Conservation (phyloP, 179 eudicot genomes). For the Beta macrorhiza region DNA sequence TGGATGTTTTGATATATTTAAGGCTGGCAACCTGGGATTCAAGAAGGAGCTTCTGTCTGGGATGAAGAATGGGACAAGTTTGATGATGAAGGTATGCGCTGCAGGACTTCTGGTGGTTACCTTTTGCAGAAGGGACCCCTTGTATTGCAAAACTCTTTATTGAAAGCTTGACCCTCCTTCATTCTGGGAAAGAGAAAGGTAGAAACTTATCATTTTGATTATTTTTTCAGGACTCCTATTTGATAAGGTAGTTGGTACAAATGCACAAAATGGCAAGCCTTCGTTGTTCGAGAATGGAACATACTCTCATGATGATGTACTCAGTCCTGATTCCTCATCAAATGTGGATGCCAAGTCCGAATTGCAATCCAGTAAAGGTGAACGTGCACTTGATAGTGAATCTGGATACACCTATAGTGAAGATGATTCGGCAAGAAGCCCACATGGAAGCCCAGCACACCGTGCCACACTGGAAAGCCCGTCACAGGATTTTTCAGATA, state of each 20-base stretch:
- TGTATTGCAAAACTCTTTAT: background rate
- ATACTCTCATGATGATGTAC: constrained; percentile 48
- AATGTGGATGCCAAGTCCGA: constrained; percentile 54
- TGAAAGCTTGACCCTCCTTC: background rate
- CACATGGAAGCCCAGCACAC: constrained; percentile 62
- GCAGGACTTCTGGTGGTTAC: constrained; percentile 13
- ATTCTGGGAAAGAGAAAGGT: background rate
- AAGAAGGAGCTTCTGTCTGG: constrained; percentile 85
- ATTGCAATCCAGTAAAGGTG: constrained; percentile 44
- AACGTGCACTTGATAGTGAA: constrained; percentile 52
- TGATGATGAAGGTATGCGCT: constrained; percentile 81
- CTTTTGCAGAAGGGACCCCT: background rate
- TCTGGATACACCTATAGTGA: constrained; percentile 69
- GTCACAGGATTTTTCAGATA: constrained; percentile 52
- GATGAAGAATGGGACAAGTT: constrained; percentile 99
- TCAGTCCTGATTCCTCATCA: constrained; percentile 56
- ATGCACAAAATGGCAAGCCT: constrained; percentile 36
- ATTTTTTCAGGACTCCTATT: constrained; percentile 38
- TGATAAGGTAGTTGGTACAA: constrained; percentile 38
- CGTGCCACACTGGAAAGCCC: constrained; percentile 47
- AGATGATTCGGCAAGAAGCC: constrained; percentile 77
- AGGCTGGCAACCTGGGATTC: constrained; percentile 99
- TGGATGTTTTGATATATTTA: constrained; percentile 21
- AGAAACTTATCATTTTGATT: constrained; percentile 4
- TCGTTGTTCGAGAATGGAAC: constrained; percentile 52